These are phyloP conservation scores for Plasmodium berghei DNA, from an alignment of 169 alveolate species.

Conservation along the genomic window DNA sequence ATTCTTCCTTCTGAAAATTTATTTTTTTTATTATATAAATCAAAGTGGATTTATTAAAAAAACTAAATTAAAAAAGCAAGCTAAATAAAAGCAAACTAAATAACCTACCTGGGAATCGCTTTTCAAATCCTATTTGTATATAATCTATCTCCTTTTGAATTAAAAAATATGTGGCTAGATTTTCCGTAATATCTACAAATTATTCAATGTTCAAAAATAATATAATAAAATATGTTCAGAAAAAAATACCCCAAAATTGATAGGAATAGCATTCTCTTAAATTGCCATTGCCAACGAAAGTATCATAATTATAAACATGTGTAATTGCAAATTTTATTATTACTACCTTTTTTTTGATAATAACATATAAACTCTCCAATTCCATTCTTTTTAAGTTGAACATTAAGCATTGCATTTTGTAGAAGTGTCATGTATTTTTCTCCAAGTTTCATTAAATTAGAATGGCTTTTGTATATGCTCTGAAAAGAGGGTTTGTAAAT, in stretches of 20 bases:
- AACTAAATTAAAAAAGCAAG: neutral
- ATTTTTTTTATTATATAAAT: neutral
- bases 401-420: slow-evolving; percentile 54
- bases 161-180: slow-evolving; percentile 54
- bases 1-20: slow-evolving; percentile 32
- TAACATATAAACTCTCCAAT: slow-evolving; percentile 43
- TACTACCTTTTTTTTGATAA: slow-evolving; percentile 56
- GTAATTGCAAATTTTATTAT: neutral
- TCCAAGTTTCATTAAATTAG: slow-evolving; percentile 36
- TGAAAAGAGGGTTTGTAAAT: neutral
- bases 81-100: too few species aligned
- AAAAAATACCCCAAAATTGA: neutral
- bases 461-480: slow-evolving; percentile 22
- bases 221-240: neutral
- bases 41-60: neutral
- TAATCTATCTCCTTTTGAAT: slow-evolving; percentile 50
- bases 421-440: slow-evolving; percentile 48
- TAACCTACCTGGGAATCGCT: slow-evolving; percentile 40
- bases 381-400: slow-evolving; percentile 52
- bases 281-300: too few species aligned
- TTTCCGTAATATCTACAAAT: slow-evolving; percentile 34
- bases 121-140: slow-evolving; percentile 52
- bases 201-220: neutral
- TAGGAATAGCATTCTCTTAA: too few species aligned
- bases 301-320: too few species aligned